Evolutionary conservation across 768 basidiomycete genomes (phyloP).

Genomic region (Lactarius akahatsu): DNA sequence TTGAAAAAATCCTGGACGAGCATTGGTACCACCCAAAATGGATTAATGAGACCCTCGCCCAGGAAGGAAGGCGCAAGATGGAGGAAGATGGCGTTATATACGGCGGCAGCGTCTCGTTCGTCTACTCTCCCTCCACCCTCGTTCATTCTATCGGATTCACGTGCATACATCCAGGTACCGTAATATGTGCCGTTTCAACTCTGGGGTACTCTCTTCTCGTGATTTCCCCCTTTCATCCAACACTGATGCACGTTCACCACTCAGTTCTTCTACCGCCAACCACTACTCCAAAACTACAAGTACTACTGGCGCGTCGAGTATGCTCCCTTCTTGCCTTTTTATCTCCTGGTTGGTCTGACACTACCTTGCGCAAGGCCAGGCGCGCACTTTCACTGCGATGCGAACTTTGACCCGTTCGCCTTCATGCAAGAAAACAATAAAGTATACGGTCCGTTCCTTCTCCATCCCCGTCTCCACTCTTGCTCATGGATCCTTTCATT

Average conservation of each 20-base stretch:
- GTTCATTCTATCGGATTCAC: not conserved
- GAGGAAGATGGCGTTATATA: conserved; percentile 25
- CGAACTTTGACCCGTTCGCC: conserved; percentile 64
- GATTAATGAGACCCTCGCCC: conserved; percentile 51
- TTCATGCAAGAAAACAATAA: conserved; percentile 79
- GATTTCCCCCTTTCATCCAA: not conserved
- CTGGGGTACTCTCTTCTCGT: conserved; percentile 36
- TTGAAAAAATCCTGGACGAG: conserved; percentile 45
- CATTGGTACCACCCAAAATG: conserved; percentile 53
- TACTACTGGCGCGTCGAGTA: conserved; percentile 94
- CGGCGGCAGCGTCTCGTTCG: conserved; percentile 24
- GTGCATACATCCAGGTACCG: conserved; percentile 36
- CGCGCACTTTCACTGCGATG: conserved; percentile 79
- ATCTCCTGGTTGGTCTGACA: not conserved
- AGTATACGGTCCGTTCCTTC: conserved; percentile 60
- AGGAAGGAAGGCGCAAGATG: conserved; percentile 45
- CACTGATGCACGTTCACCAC: not conserved
- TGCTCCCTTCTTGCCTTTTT: conserved; percentile 33
- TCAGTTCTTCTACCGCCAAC: conserved; percentile 83
- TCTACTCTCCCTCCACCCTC: too few species aligned
- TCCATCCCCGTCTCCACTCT: not conserved
- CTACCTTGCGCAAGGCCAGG: conserved; percentile 50
- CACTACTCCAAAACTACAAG: conserved; percentile 68
- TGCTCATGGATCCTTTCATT: not conserved
- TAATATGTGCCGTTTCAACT: conserved; percentile 56